Conservation (phyloP, 2,329 filamentous ascomycete species). For the Alternaria solani region DNA sequence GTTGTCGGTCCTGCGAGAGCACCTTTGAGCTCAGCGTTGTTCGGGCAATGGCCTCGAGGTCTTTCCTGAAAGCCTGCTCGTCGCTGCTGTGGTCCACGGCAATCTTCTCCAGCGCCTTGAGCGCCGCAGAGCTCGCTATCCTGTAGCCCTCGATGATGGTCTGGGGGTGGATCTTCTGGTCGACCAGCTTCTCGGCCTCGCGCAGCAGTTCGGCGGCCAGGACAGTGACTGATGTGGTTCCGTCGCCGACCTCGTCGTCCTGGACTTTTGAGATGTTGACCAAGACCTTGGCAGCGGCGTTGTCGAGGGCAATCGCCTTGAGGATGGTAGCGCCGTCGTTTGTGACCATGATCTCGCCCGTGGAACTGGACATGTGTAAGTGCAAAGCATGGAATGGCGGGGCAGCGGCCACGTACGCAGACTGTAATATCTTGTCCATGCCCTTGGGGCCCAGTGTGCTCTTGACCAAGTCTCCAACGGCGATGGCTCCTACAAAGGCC, state of each 20-base stretch:
- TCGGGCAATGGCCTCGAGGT: constrained; percentile 87
- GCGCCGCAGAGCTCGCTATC: constrained; percentile 90
- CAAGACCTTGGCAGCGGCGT: constrained; percentile 95
- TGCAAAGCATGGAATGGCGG: constrained; percentile 19
- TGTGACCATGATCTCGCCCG: constrained; percentile 96
- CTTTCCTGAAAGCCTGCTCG: constrained; percentile 83
- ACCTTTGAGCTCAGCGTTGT: constrained; percentile 98
- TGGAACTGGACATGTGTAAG: constrained; percentile 69
- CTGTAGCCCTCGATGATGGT: constrained; percentile 99
- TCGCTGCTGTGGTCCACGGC: constrained; percentile 91
- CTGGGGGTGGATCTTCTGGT: constrained; percentile 98
- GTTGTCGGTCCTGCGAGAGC: constrained; percentile 87
- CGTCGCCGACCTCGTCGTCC: constrained; percentile 97
- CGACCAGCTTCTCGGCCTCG: constrained; percentile 95
- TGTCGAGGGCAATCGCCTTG: constrained; percentile 97
- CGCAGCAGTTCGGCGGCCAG: constrained; percentile 92
- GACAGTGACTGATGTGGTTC: constrained; percentile 97
- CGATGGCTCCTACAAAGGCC: constrained; percentile 98
- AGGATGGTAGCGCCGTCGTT: constrained; percentile 99
- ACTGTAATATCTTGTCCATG: constrained; percentile 98
- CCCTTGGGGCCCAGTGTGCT: constrained; percentile 96
- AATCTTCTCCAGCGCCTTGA: constrained; percentile 81
- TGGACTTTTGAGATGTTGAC: constrained; percentile 99
- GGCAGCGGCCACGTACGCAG: constrained; percentile 70
- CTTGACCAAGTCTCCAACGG: constrained; percentile 96